These are phyloP conservation scores for Epithele typhae DNA, from an alignment of 768 basidiomycete species.

Conservation along the genomic window DNA sequence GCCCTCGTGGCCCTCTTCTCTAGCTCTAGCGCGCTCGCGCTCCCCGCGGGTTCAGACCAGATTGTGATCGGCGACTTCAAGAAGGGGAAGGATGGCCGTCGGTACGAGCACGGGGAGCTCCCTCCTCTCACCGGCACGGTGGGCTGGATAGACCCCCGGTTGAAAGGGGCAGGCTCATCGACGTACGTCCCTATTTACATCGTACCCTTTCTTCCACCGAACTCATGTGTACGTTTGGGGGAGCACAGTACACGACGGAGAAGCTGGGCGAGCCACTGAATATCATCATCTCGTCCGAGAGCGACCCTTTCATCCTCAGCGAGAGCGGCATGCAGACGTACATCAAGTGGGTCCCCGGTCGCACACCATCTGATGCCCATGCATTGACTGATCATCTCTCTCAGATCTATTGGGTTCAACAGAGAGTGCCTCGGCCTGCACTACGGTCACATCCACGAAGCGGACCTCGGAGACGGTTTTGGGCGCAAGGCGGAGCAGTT, in stretches of 20 bases:
- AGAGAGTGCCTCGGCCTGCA: constrained; percentile 81
- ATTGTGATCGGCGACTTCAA: no score
- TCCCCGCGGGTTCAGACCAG: no score
- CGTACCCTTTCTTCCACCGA: neutral
- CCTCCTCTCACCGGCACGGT: constrained; percentile 24
- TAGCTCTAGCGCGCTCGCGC: no score
- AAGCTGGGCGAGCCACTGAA: constrained; percentile 79
- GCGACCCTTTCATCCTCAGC: constrained; percentile 77
- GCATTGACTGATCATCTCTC: no score
- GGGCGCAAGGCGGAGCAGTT: constrained; percentile 63
- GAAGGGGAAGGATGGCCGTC: constrained; percentile 1
- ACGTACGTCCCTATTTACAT: constrained; percentile 45
- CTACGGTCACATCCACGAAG: constrained; percentile 68
- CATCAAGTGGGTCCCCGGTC: constrained; percentile 46
- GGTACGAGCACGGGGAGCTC: constrained; percentile 25
- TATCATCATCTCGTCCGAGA: constrained; percentile 72
- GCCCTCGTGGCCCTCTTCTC: no score
- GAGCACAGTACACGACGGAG: constrained; percentile 57
- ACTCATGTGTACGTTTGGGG: neutral
- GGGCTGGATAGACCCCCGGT: constrained; percentile 65
- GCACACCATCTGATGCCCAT: no score
- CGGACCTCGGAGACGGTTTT: constrained; percentile 81
- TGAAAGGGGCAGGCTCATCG: constrained; percentile 72
- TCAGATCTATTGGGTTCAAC: constrained; percentile 76
- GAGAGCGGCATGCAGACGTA: constrained; percentile 67